These are phyloP conservation scores for Castanospermum australe DNA, from an alignment of 306 rosid genomes.

Conservation along the genomic window DNA sequence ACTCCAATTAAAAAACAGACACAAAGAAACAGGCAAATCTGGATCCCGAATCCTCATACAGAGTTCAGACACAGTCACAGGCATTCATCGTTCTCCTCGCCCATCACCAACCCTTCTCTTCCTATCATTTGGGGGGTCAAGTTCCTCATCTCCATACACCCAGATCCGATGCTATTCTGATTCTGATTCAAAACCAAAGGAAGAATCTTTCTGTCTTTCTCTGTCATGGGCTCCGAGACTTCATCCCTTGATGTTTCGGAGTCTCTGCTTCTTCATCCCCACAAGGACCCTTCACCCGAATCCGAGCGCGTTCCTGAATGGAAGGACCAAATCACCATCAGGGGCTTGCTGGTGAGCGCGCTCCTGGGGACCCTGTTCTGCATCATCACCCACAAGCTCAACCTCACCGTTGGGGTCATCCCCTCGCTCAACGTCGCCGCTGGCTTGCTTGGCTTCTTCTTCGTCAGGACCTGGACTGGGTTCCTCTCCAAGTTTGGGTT, in stretches of 20 bases:
- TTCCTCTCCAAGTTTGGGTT: constrained; percentile 59
- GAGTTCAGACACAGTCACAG: too few species aligned
- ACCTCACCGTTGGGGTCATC: constrained; percentile 80
- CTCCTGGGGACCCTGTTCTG: constrained; percentile 72
- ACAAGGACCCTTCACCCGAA: constrained; percentile 22
- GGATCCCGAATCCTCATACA: too few species aligned
- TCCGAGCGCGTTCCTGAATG: constrained; percentile 61
- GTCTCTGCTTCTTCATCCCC: constrained; percentile 43
- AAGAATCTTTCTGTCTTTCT: not conserved
- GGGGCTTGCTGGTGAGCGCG: constrained; percentile 85
- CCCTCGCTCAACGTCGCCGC: constrained; percentile 92
- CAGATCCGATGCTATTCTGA: not conserved
- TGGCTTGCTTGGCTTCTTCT: constrained; percentile 82
- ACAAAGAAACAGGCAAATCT: too few species aligned
- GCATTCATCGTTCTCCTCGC: too few species aligned
- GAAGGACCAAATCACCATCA: constrained; percentile 88
- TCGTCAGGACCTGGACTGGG: constrained; percentile 78
- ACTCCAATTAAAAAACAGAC: not conserved
- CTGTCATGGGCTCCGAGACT: constrained; percentile 52
- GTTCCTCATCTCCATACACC: not conserved
- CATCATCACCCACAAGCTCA: constrained; percentile 87
- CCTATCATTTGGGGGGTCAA: not conserved
- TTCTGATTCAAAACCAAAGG: not conserved
- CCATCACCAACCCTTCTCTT: not conserved
- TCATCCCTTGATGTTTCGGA: constrained; percentile 55